These are phyloP conservation scores for Bruguiera sexangula DNA, from an alignment of 345 rosid genomes.

Conservation along the genomic window DNA sequence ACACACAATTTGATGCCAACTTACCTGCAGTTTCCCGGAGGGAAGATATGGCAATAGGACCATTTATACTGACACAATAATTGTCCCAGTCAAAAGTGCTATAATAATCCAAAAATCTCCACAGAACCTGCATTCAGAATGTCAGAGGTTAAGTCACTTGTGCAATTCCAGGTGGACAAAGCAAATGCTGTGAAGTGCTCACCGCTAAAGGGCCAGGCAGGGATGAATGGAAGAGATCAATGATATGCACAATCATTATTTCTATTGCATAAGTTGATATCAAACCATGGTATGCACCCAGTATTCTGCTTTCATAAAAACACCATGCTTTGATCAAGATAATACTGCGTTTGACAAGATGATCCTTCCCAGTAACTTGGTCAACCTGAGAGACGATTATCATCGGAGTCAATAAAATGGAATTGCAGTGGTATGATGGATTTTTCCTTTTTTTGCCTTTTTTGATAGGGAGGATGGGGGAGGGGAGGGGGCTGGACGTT, in stretches of 20 bases:
- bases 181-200: slow-evolving; percentile 6
- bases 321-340: slow-evolving; percentile 40
- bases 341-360: slow-evolving; percentile 26
- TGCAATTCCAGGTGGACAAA: slow-evolving; percentile 1
- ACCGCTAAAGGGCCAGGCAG: slow-evolving; percentile 29
- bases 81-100: slow-evolving; percentile 98
- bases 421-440: no score
- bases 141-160: not conserved
- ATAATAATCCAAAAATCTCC: slow-evolving; percentile 83
- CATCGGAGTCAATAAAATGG: not conserved
- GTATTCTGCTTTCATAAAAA: slow-evolving; percentile 40
- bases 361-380: slow-evolving; percentile 25
- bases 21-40: slow-evolving; percentile 69
- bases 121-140: slow-evolving; percentile 52
- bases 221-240: slow-evolving; percentile 26
- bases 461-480: no score
- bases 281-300: slow-evolving; percentile 39
- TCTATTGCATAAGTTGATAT: slow-evolving; percentile 35
- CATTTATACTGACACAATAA: slow-evolving; percentile 76
- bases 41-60: slow-evolving; percentile 62
- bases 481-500: no score
- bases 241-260: slow-evolving; percentile 23
- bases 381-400: slow-evolving; percentile 24
- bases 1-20: slow-evolving; percentile 8
- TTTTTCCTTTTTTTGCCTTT: no score